Evolutionary conservation across 176 grass and related monocot genomes (phyloP).

Genomic region (Triticum aestivum): IWGSC_CS_RefSeq_v2.1 NC_057796.1:330411625-330412124

Average conservation of each 20-base stretch:
- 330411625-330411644: conserved; percentile 41
- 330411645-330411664: conserved; percentile 57
- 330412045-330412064: no score
- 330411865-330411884: background rate
- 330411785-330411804: background rate
- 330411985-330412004: no score
- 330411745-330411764: conserved; percentile 11
- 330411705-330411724: conserved; percentile 23
- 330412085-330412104: no score
- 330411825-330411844: background rate
- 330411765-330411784: background rate
- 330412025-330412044: no score
- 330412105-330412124: no score
- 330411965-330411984: no score
- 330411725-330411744: conserved; percentile 33
- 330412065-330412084: no score
- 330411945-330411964: no score
- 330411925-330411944: no score
- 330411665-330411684: conserved; percentile 42
- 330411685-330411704: conserved; percentile 58
- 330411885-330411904: background rate
- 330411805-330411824: background rate
- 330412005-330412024: no score
- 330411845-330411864: background rate
- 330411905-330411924: background rate